phyloP scores from a whole-genome alignment of 2,329 filamentous ascomycete genomes.

The Seiridium cupressi region DNA sequence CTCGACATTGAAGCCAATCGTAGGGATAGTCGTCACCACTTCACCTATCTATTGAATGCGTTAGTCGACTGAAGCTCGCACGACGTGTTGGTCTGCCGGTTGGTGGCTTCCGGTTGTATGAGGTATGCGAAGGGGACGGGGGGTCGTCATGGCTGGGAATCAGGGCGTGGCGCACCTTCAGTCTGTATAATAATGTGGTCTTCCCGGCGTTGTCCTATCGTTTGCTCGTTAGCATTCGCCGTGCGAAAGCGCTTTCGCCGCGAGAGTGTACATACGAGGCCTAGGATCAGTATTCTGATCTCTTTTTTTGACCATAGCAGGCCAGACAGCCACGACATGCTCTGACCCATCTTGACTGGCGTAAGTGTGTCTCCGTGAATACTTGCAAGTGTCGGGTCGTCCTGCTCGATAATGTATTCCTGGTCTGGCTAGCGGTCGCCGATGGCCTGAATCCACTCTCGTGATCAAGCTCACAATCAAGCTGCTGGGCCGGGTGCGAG shows the following conservation, averaged over 20 bases:
- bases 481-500: background rate
- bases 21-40: constrained; percentile 98
- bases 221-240: background rate
- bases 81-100: background rate
- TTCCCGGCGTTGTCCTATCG: constrained; percentile 94
- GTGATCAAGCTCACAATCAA: background rate
- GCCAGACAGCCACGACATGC: constrained; percentile 67
- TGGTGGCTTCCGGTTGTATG: background rate
- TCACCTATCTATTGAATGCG: constrained; percentile 74
- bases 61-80: background rate
- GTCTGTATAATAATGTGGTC: constrained; percentile 91
- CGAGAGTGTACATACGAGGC: constrained; percentile 65
- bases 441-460: background rate
- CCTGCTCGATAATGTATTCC: background rate
- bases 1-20: constrained; percentile 99
- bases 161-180: constrained; percentile 65
- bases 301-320: constrained; percentile 94
- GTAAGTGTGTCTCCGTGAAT: constrained; percentile 4
- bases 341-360: constrained; percentile 55
- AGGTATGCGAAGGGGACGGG: background rate
- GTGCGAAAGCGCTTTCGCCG: constrained; percentile 1
- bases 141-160: background rate
- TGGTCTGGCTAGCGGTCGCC: background rate
- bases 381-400: background rate
- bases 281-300: constrained; percentile 91